A percentile compares a stretch with the other conserved stretches of the same genome.
Conservation (phyloP, 768 basidiomycete species). For the Fomitopsis serialis region DNA sequence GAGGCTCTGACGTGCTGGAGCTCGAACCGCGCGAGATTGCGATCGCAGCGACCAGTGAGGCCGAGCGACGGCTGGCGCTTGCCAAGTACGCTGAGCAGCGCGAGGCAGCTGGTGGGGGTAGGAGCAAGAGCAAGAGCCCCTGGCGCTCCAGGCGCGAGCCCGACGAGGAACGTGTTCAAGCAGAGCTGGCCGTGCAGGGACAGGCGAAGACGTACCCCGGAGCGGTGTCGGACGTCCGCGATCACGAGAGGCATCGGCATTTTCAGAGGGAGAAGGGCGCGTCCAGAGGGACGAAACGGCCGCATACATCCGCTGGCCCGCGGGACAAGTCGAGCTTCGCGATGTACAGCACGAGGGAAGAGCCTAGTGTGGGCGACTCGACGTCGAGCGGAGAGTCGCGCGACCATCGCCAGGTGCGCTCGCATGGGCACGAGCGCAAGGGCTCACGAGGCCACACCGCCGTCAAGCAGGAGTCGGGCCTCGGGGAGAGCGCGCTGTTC, state of each 20-base stretch:
- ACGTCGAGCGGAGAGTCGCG: background rate
- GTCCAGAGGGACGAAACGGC: slow-evolving; percentile 38
- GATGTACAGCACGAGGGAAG: slow-evolving; percentile 12
- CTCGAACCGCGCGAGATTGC: slow-evolving; percentile 63
- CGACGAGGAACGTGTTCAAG: background rate
- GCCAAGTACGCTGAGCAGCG: slow-evolving; percentile 49
- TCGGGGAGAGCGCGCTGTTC: slow-evolving; percentile 7
- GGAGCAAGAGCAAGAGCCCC: slow-evolving; percentile 17
- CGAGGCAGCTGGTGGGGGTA: slow-evolving; percentile 11
- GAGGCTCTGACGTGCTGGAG: slow-evolving; percentile 61
- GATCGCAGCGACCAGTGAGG: slow-evolving; percentile 64
- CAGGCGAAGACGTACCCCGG: background rate
- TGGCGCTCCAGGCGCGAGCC: slow-evolving; percentile 6
- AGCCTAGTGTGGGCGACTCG: background rate
- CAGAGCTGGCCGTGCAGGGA: background rate
- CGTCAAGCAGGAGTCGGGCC: slow-evolving; percentile 4
- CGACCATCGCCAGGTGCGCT: background rate
- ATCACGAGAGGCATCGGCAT: background rate
- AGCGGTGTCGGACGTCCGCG: background rate
- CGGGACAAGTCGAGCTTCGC: slow-evolving; percentile 42
- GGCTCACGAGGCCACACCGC: background rate
- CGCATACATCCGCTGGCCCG: slow-evolving; percentile 73
- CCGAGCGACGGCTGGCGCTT: slow-evolving; percentile 60
- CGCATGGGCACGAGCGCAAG: background rate
- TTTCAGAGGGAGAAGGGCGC: background rate